Conservation (phyloP, 352 stramenopile species). For the Globisporangium recalcitrans region DNA sequence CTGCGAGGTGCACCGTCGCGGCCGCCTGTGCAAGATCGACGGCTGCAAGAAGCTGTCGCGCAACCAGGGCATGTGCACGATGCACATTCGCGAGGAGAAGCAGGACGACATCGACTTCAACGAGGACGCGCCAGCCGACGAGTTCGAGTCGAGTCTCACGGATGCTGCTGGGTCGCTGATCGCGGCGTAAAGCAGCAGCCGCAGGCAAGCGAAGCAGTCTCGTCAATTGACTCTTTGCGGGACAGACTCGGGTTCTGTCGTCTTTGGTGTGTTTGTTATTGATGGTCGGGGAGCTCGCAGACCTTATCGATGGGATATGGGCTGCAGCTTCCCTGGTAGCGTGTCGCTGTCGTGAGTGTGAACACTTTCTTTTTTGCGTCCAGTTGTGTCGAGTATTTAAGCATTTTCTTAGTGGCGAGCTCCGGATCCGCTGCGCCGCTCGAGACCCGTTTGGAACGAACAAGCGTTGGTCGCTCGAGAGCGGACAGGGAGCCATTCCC, state of each 20-base stretch:
- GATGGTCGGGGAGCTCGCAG: neutral
- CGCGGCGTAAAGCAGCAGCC: neutral
- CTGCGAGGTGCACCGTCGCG: constrained; percentile 81
- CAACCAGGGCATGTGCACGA: constrained; percentile 87
- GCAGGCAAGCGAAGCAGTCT: neutral
- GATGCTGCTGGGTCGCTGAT: constrained; percentile 5
- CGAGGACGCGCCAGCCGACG: constrained; percentile 9
- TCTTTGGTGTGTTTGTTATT: neutral
- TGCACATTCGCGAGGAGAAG: constrained; percentile 86
- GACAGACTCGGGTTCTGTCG: neutral
- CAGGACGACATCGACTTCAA: constrained; percentile 25
- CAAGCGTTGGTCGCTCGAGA: constrained; percentile 2
- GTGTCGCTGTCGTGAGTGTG: constrained; percentile 3
- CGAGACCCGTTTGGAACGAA: constrained; percentile 15
- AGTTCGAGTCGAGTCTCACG: constrained; percentile 1
- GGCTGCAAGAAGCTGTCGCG: constrained; percentile 86
- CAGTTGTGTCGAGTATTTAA: constrained; percentile 19
- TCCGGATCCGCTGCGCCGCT: neutral
- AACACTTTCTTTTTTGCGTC: neutral
- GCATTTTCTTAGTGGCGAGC: constrained; percentile 8
- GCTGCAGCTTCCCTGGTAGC: neutral
- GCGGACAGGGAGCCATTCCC: neutral
- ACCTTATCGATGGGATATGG: neutral
- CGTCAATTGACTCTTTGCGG: neutral
- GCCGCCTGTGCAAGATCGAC: constrained; percentile 75